Base-by-base conservation (phyloP, 192 early-diverging fungal genomes). In the Backusella australiensis region DNA sequence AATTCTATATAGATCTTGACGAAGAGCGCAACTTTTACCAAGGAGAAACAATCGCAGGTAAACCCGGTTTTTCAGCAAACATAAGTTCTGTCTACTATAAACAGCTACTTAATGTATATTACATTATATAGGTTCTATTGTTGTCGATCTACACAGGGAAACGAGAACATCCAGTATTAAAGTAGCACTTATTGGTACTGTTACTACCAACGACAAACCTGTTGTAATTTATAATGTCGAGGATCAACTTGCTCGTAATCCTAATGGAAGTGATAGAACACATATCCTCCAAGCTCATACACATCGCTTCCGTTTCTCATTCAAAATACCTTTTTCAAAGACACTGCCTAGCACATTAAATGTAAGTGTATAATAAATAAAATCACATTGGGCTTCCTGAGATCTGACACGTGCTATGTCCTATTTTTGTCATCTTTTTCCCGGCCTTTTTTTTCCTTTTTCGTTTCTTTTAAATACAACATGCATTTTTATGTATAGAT, bases 1-100 rank as follows among this genome's bases (percentile, higher is more conserved):
- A 71, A 49, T 71, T 71, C 21, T 71, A 71, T 29, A 71, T 71
- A 41, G 68, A 69, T 17, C 41, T 49, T 17, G 42, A 44, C 15
- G 36, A 44, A 34, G 70, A 71, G 15, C 41, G 44, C 17, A 46
- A 71, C 19, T 71, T 49, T 15, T 71, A 44, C 29, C 70, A 39
- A 15, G 70, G 70, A 44, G 42, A 71, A 29, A 44, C 42, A 14
- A 39, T 71, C 23, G 14, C 39, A 29, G 70, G 70, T 71, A 71
- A 71, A 71, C 29, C 6, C 11, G 9, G 34, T 14, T 69, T 23
- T 29, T 12, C 2, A 63, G 11, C 11, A 63, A 63, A 29, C 23
- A 26, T 23, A 29, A 29, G 3, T 63, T 15, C 19, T 6, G 2
- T 12, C 12, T 29, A 63, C 23, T 26, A 59, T 23, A 59, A 59